Evolutionary conservation across 1,139 yeast genomes (phyloP).

Genomic region (Pichia sp.): DNA sequence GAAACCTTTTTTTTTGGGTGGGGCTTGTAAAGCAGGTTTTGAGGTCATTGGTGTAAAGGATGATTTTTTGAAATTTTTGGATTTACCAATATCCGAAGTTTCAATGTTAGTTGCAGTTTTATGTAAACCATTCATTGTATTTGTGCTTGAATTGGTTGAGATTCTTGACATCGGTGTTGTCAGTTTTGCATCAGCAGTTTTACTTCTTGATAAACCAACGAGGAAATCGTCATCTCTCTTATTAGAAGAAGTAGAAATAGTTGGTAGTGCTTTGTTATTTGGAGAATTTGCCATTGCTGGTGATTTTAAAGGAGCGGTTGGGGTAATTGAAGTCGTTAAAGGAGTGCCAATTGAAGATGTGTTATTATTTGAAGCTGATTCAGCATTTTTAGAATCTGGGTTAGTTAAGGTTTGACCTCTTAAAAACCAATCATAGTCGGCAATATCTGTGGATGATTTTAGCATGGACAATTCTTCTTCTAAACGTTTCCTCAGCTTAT

Average conservation of each 20-base stretch:
- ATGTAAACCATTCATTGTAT: conserved; percentile 3
- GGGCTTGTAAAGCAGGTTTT: background rate
- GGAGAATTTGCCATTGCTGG: conserved; percentile 16
- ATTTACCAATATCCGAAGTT: conserved; percentile 14
- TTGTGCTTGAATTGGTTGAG: conserved; percentile 5
- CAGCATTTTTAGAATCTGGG: background rate
- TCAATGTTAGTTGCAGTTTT: conserved; percentile 27
- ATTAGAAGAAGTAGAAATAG: conserved; percentile 19
- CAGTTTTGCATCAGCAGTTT: conserved; percentile 23
- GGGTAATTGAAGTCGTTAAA: background rate
- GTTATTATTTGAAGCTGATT: background rate
- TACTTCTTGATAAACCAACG: conserved; percentile 17
- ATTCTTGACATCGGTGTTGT: conserved; percentile 11
- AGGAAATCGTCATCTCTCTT: conserved; percentile 11
- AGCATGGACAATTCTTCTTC: conserved; percentile 18
- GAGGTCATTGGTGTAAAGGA: conserved; percentile 4
- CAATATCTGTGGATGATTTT: conserved; percentile 11
- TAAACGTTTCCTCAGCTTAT: conserved; percentile 16
- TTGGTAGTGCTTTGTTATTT: conserved; percentile 22
- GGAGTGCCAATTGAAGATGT: background rate
- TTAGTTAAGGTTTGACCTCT: conserved; percentile 4
- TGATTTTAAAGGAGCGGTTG: conserved; percentile 12
- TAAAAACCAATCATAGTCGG: conserved; percentile 22
- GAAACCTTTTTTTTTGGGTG: conserved; percentile 24
- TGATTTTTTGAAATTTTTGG: background rate